These are phyloP conservation scores for Tulasnella sp. DNA, from an alignment of 768 basidiomycete genomes.

Conservation along the genomic window DNA sequence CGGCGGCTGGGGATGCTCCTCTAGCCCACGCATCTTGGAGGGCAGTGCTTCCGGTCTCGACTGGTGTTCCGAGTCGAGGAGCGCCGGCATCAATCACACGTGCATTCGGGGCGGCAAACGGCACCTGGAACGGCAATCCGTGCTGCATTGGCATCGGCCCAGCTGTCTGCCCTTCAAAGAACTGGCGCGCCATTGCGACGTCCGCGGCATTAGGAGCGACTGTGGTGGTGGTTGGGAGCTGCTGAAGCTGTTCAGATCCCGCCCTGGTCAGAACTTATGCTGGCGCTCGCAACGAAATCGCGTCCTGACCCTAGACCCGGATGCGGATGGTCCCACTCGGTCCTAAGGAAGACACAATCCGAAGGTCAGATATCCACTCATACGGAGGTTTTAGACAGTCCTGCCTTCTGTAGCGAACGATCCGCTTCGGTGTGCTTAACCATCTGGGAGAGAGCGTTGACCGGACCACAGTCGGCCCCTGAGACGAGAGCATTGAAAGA, in stretches of 20 bases:
- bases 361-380: not conserved
- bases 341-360: constrained; percentile 37
- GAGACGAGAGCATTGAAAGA: constrained; percentile 43
- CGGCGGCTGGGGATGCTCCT: not conserved
- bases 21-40: not conserved
- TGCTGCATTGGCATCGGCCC: constrained; percentile 26
- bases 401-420: constrained; percentile 75
- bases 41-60: not conserved
- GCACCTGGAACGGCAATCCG: not conserved
- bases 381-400: constrained; percentile 16
- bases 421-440: constrained; percentile 85
- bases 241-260: constrained; percentile 44
- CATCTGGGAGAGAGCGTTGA: constrained; percentile 82
- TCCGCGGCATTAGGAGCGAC: constrained; percentile 49
- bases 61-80: not conserved
- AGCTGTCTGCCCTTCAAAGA: constrained; percentile 35
- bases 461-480: constrained; percentile 78
- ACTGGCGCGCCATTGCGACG: constrained; percentile 62
- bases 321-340: constrained; percentile 21
- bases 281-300: not conserved
- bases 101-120: not conserved
- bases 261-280: not conserved
- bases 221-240: constrained; percentile 51
- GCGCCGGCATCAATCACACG: not conserved
- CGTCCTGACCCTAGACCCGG: constrained; percentile 11